These are phyloP conservation scores for Cadophora sp. DNA, from an alignment of 2,329 filamentous ascomycete genomes.

Conservation along the genomic window DNA sequence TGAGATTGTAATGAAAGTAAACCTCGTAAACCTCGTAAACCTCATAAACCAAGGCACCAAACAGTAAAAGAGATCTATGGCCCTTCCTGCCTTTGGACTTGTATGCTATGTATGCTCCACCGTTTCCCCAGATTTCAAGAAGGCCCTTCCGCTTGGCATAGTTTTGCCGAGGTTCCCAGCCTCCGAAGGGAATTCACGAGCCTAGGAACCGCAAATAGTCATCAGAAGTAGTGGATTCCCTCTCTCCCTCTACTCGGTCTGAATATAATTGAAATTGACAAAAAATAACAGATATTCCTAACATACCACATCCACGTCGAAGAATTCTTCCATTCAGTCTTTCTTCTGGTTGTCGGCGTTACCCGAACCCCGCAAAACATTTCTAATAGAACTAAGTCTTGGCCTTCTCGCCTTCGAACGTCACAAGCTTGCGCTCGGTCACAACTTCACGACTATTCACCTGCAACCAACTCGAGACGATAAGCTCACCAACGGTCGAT, in stretches of 20 bases:
- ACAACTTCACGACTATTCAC: constrained; percentile 3
- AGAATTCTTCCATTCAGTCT: neutral
- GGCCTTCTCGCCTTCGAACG: constrained; percentile 23
- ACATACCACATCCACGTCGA: neutral
- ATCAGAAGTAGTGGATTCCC: neutral
- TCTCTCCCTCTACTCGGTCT: neutral
- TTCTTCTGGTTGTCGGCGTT: neutral
- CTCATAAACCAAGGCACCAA: too few species aligned
- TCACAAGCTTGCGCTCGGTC: constrained; percentile 26
- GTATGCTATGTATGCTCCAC: neutral
- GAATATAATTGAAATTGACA: neutral
- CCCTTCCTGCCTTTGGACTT: too few species aligned
- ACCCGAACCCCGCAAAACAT: constrained; percentile 25
- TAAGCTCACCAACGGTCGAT: constrained; percentile 27
- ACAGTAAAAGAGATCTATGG: too few species aligned
- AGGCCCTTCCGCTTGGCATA: neutral
- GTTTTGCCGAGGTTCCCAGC: constrained; percentile 5
- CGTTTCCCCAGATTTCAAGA: neutral
- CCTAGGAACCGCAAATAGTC: neutral
- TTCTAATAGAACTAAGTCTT: constrained; percentile 2
- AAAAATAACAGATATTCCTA: neutral
- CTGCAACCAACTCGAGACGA: constrained; percentile 20
- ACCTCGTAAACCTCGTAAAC: too few species aligned
- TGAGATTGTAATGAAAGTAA: too few species aligned
- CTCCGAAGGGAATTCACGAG: constrained; percentile 4